Conservation (phyloP, 2,329 filamentous ascomycete genomes). For the Scytalidium sp. region DNA sequence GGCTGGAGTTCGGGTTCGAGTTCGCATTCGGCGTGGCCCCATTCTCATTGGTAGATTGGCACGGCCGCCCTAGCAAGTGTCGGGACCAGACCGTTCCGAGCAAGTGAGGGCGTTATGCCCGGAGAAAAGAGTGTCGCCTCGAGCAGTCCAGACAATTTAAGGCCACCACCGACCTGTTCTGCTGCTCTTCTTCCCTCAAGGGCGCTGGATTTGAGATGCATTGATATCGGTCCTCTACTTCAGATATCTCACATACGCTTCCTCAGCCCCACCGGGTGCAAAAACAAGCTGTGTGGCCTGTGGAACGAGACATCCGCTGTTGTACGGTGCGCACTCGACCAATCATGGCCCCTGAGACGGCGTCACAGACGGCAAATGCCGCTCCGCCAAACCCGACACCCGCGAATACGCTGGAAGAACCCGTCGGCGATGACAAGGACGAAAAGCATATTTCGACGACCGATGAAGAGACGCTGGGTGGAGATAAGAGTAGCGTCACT, state of each 20-base stretch:
- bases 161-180: too few relatives aligned
- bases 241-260: not conserved
- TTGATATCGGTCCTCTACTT: not conserved
- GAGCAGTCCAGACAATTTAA: too few relatives aligned
- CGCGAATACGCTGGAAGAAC: not conserved
- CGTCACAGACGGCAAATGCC: not conserved
- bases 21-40: not conserved
- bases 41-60: not conserved
- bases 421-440: not conserved
- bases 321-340: not conserved
- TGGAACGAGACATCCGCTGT: not conserved
- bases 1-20: not conserved
- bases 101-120: too few relatives aligned
- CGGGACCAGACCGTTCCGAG: too few relatives aligned
- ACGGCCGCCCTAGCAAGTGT: too few relatives aligned
- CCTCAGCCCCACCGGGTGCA: not conserved
- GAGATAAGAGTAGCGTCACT: not conserved
- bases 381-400: not conserved
- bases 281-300: not conserved
- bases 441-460: not conserved
- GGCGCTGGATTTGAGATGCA: not conserved
- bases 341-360: not conserved
- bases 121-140: too few relatives aligned
- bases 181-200: not conserved
- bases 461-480: not conserved